phyloP scores from a whole-genome alignment of 2,329 filamentous ascomycete genomes.

The Hypomyces perniciosus region DNA sequence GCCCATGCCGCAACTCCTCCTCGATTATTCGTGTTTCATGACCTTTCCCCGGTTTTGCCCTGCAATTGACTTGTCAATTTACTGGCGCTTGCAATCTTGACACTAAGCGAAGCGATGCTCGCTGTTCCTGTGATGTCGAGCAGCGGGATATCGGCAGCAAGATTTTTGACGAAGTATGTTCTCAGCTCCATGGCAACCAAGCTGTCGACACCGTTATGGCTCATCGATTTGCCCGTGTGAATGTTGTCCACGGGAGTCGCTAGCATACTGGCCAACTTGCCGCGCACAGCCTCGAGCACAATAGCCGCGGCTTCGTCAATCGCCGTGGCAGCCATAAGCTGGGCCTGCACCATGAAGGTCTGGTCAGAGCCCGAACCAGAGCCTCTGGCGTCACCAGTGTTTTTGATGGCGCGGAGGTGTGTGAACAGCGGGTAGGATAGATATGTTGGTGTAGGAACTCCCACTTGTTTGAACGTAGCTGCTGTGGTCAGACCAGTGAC shows the following conservation, averaged over 20 bases:
- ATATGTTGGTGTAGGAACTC: conserved; percentile 6
- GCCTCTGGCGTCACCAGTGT: background rate
- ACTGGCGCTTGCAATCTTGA: conserved; percentile 1
- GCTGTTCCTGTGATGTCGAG: conserved; percentile 18
- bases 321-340: conserved; percentile 1
- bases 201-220: conserved; percentile 21
- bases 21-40: no score
- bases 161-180: conserved; percentile 20
- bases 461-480: background rate
- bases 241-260: conserved; percentile 17
- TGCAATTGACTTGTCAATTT: background rate
- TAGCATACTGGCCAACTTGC: conserved; percentile 6
- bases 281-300: conserved; percentile 1
- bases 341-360: conserved; percentile 1
- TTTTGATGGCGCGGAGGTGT: conserved; percentile 1
- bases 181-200: conserved; percentile 23
- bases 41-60: no score
- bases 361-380: background rate
- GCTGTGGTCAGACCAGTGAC: conserved; percentile 5
- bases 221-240: conserved; percentile 18
- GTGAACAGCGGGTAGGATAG: conserved; percentile 6
- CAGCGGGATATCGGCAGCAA: conserved; percentile 20
- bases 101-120: conserved; percentile 2
- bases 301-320: conserved; percentile 2
- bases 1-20: no score